Percentiles rank a stretch among this genome's conserved stretches.
Conservation (phyloP, 2,329 filamentous ascomycete genomes). For the Fusarium xylarioides region DNA sequence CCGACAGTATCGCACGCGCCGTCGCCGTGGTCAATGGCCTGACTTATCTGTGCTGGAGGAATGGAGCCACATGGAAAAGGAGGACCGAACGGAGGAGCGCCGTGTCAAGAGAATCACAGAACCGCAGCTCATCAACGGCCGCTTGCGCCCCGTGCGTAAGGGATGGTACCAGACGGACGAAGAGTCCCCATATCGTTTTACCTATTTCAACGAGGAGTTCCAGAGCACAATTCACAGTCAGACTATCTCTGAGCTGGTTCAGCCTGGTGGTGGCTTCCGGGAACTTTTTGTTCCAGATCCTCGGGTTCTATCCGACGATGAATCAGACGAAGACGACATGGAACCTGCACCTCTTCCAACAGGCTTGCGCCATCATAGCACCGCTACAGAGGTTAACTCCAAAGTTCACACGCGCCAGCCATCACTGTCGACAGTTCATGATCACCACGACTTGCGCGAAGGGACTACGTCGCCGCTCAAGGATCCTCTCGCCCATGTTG, state of each 20-base stretch:
- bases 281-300: conserved; percentile 93
- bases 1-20: conserved; percentile 54
- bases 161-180: conserved; percentile 90
- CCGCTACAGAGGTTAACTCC: conserved; percentile 51
- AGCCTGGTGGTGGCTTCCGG: conserved; percentile 82
- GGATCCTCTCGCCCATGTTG: conserved; percentile 44
- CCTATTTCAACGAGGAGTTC: conserved; percentile 98
- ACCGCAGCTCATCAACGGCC: conserved; percentile 89
- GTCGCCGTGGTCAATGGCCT: conserved; percentile 82
- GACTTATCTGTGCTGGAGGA: conserved; percentile 85
- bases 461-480: conserved; percentile 44
- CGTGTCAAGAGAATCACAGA: conserved; percentile 93
- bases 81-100: conserved; percentile 79
- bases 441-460: conserved; percentile 30
- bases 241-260: conserved; percentile 90
- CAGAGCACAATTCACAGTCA: conserved; percentile 96
- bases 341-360: conserved; percentile 41
- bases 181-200: conserved; percentile 92
- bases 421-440: conserved; percentile 50
- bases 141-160: conserved; percentile 80
- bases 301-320: conserved; percentile 76
- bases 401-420: conserved; percentile 57
- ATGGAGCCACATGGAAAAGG: conserved; percentile 91
- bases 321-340: conserved; percentile 71
- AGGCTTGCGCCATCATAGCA: conserved; percentile 38